Evolutionary conservation across 371 early-diverging fungal genomes (phyloP), one percentile per base, ranked within the genome.

Genomic region (Mucor mucedo): DNA sequence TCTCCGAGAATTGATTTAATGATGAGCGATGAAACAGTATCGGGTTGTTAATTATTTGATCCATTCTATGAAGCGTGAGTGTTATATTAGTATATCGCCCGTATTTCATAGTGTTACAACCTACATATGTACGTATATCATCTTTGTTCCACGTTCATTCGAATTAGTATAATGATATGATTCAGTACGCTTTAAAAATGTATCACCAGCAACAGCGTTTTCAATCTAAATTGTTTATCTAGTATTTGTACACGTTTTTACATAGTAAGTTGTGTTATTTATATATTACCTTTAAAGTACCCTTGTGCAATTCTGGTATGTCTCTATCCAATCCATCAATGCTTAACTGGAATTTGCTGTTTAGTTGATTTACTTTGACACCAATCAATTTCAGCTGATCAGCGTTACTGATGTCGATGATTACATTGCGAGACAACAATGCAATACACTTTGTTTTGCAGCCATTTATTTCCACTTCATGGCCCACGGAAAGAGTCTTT

Each of bases 241-340:
- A 47, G 27, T 21, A 3, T 14, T 47, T 47, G 47, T 47, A 47
- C 47, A 47, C 5, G 8, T 47, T 47, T 47, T 47, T 47, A 47
- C n/a, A 47, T 27, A 47, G 47, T 47, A 47, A 4, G 27, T 47
- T 47, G 8, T 47, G 47, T 27, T n/a, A n/a, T 47, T n/a, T 47
- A 4, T 47, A 21, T 47, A 52, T 60, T 53, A 52, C 61, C 61
- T 60, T 60, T 60, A 14, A n/a, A 33, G 53, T 60, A 60, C 52
- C 52, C 8, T 44, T 60, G 35, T 60, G 30, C 32, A 60, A 11
- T 60, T 60, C 33, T 60, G 27, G 27, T 52, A 60, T 60, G 21
- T 60, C 42, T 42, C 61, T 52, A 52, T 60, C 60, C 27, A 60
- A 39, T 60, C 60, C 42, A 14, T 60, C 13, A 52, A 60, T 52